Base-by-base conservation (phyloP, 176 grass and related monocot species). In the Cocos nucifera region DNA sequence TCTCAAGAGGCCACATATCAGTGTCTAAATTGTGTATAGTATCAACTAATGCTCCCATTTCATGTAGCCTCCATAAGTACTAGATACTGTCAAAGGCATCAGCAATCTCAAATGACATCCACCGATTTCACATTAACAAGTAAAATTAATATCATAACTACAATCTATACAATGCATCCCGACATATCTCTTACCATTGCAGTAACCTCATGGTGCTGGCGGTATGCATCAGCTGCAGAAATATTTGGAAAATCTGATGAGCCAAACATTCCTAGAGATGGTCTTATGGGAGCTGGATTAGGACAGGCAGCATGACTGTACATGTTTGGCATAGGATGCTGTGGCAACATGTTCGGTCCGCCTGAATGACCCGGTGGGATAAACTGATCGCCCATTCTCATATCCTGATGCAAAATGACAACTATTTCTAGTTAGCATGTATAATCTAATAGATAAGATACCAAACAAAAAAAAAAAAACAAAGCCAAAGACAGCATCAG, bases 131-230 rank as follows among this genome's bases (percentile, higher is more conserved):
- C 63, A 80, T 17, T 12, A 18, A 22, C 71, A 23, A 19, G 76
- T 82, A 69, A 14, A 21, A n/a, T 21, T 30, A 61, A 55, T 69
- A 69, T 54, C 9, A 30, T 67, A 15, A 28, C 22, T 3, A 16
- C 5, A 55, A 19, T 14, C 35, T 29, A 17, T 53, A 4, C 14
- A 55, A 63, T 22, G 19, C 56, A 55, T 15, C 55, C 4, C 25
- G 4, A 18, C 19, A 44, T 44, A 18, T 62, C 30, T 64, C 77
- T 95, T 74, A 98, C 93, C 84, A 66, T 75, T 39, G 87, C 81
- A 73, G 84, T 92, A 23, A 98, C 93, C 81, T 98, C 93, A 79
- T 98, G 87, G 32, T 92, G 87, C 66, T 86, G 87, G 20, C 78
- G 55, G 69, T 98, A 92, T 62, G 87, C 93, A 78, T 98, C 87